These are phyloP conservation scores for Volvox reticuliferus DNA, from an alignment of 139 green algal species.

Conservation along the genomic window DNA sequence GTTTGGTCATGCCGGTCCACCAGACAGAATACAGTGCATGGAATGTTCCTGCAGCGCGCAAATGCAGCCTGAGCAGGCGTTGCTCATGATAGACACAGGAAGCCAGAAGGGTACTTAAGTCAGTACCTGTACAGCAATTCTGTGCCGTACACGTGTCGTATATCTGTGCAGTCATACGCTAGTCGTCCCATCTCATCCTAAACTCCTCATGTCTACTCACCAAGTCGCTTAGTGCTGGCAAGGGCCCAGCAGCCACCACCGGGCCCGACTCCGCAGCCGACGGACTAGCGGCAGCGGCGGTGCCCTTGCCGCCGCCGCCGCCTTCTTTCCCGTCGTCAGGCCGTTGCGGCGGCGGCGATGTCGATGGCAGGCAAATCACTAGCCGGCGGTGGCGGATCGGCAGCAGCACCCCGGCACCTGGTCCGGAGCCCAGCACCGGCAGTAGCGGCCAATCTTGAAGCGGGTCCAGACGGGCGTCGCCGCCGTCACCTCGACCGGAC, in stretches of 20 bases:
- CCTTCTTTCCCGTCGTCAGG: not conserved
- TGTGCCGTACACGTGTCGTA: no score
- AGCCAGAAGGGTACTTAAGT: no score
- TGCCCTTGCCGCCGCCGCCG: not conserved
- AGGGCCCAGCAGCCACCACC: not conserved
- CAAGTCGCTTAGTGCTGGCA: not conserved
- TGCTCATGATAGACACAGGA: no score
- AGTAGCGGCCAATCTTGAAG: slow-evolving; percentile 58
- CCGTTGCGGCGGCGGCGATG: not conserved
- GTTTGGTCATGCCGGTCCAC: no score
- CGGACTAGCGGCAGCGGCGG: not conserved
- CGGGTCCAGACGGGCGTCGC: not conserved
- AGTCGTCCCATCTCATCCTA: no score
- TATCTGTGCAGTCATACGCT: no score
- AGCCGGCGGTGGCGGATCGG: slow-evolving; percentile 34
- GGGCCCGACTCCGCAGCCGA: no score
- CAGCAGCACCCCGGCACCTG: slow-evolving; percentile 28
- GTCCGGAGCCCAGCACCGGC: slow-evolving; percentile 36
- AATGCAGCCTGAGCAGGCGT: no score
- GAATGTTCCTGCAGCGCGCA: no score
- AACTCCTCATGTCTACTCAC: not conserved
- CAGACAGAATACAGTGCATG: no score
- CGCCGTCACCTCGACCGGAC: no score
- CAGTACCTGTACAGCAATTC: no score
- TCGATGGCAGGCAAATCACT: slow-evolving; percentile 32